Evolutionary conservation across 805 yeast species (phyloP).

Genomic region (Candida ovalis): DNA sequence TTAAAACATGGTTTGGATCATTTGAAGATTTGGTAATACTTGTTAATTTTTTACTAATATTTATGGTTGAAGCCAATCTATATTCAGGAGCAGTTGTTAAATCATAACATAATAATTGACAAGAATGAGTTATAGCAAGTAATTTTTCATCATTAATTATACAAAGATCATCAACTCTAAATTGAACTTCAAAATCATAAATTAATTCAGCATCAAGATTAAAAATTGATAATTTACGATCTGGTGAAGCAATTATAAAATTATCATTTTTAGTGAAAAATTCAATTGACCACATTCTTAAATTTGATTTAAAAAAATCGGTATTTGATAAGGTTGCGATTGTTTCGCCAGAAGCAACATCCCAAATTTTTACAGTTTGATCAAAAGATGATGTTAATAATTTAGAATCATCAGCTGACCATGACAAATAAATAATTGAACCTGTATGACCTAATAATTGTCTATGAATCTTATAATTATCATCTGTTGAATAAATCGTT

Average conservation of each 20-base stretch:
- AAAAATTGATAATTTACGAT: conserved; percentile 54
- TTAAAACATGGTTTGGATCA: conserved; percentile 49
- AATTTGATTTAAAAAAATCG: conserved; percentile 17
- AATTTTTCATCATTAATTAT: conserved; percentile 60
- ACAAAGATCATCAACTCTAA: conserved; percentile 64
- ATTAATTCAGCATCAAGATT: conserved; percentile 31
- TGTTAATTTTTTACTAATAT: conserved; percentile 56
- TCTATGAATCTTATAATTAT: conserved; percentile 37
- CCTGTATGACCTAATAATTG: conserved; percentile 44
- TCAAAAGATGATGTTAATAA: conserved; percentile 73
- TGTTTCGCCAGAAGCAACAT: conserved; percentile 37
- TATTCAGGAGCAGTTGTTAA: conserved; percentile 25
- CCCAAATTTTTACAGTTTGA: conserved; percentile 67
- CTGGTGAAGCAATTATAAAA: conserved; percentile 76
- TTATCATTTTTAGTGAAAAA: conserved; percentile 48
- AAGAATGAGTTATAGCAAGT: conserved; percentile 62
- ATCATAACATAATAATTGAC: conserved; percentile 58
- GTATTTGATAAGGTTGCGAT: conserved; percentile 18
- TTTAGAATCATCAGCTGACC: conserved; percentile 70
- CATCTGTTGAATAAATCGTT: conserved; percentile 59
- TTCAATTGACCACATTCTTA: conserved; percentile 55
- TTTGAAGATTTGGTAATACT: conserved; percentile 54
- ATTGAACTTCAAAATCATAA: conserved; percentile 24
- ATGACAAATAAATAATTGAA: conserved; percentile 61
- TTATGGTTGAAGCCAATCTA: conserved; percentile 34